Evolutionary conservation across 1,284 basidiomycete genomes (phyloP).

Genomic region (Afroboletus lepidellus): DNA sequence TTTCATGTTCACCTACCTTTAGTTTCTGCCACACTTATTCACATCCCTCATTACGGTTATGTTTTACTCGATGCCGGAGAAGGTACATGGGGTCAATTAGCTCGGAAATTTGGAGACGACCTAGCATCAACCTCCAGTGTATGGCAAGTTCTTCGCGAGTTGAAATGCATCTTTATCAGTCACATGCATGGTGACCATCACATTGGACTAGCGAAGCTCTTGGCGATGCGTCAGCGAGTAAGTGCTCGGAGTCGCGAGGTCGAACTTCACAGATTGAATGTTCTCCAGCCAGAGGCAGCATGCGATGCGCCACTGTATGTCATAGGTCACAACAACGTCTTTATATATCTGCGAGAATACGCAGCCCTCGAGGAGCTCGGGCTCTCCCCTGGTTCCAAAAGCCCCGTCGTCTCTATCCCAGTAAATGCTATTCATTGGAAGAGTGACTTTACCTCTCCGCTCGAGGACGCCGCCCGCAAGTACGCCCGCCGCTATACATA

Average conservation of each 20-base stretch:
- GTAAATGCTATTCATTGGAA: conserved; percentile 56
- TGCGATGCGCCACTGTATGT: conserved; percentile 67
- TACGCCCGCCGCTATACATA: not conserved
- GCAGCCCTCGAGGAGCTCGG: conserved; percentile 68
- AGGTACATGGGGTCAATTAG: conserved; percentile 88
- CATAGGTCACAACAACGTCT: conserved; percentile 55
- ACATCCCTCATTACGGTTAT: conserved; percentile 65
- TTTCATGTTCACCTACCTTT: conserved; percentile 1
- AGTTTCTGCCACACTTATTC: conserved; percentile 79
- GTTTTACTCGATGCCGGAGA: conserved; percentile 91
- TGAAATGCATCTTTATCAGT: conserved; percentile 84
- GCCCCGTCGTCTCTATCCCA: conserved; percentile 54
- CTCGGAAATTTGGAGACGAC: conserved; percentile 73
- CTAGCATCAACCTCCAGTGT: conserved; percentile 40
- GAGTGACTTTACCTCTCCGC: conserved; percentile 28
- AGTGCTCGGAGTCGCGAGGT: conserved; percentile 17
- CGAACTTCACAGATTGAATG: conserved; percentile 3
- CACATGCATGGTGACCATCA: conserved; percentile 96
- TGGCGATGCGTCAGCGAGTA: conserved; percentile 74
- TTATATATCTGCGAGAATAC: conserved; percentile 66
- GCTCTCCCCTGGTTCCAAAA: conserved; percentile 44
- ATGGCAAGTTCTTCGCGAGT: conserved; percentile 63
- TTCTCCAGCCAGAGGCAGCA: conserved; percentile 54
- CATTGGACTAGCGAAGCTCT: conserved; percentile 74
- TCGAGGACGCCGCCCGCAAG: conserved; percentile 3